These are phyloP conservation scores for Umbellularia californica DNA, from an alignment of 164 flowering plant species.

Conservation along the genomic window DNA sequence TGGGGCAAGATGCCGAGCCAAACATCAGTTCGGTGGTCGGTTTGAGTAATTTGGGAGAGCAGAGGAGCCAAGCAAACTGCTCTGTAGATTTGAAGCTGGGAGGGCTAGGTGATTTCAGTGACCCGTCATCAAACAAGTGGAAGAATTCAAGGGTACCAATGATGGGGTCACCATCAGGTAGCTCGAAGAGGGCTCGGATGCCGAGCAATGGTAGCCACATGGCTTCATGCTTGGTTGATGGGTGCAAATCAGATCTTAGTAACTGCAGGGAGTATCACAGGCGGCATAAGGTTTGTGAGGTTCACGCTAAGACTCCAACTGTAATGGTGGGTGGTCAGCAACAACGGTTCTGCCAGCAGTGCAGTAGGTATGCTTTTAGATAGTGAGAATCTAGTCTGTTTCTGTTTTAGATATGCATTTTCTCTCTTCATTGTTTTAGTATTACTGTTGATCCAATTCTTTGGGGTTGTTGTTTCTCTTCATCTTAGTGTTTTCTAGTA, in stretches of 20 bases:
- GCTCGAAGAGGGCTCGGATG: conserved; percentile 58
- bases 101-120: conserved; percentile 31
- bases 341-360: conserved; percentile 86
- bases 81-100: conserved; percentile 67
- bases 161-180: conserved; percentile 25
- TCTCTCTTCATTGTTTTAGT: background rate
- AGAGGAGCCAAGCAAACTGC: conserved; percentile 24
- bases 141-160: conserved; percentile 24
- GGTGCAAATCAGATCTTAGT: conserved; percentile 71
- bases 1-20: conserved; percentile 28
- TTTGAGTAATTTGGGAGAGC: conserved; percentile 23
- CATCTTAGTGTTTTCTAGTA: background rate
- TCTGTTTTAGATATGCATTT: background rate
- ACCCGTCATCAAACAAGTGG: conserved; percentile 19
- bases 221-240: conserved; percentile 68
- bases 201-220: conserved; percentile 32
- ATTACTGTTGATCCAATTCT: background rate
- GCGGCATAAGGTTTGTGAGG: conserved; percentile 83
- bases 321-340: conserved; percentile 64
- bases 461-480: background rate
- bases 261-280: conserved; percentile 74
- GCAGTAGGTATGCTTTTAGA: conserved; percentile 56
- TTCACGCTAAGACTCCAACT: conserved; percentile 66
- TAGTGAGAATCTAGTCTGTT: background rate
- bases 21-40: conserved; percentile 23